phyloP scores from a whole-genome alignment of 2,329 filamentous ascomycete genomes.

The Nakataea oryzae region DNA sequence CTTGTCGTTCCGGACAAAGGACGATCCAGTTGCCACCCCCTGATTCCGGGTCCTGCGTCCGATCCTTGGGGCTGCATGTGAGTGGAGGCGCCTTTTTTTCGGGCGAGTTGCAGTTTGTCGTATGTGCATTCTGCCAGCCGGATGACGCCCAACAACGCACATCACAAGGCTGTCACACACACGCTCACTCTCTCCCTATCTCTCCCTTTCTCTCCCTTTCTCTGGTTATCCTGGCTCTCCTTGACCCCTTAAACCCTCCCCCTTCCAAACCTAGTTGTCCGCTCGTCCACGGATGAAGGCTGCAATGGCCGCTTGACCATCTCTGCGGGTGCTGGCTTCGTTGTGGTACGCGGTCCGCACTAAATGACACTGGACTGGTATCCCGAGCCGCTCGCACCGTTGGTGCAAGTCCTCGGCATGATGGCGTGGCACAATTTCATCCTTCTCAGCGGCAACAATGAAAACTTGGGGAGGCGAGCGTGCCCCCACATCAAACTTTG shows the following conservation, averaged over 20 bases:
- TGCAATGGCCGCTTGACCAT: conserved; percentile 32
- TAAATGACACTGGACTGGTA: conserved; percentile 32
- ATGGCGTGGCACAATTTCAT: conserved; percentile 45
- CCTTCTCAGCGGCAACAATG: conserved; percentile 45
- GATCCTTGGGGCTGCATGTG: neutral
- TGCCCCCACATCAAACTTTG: conserved; percentile 8
- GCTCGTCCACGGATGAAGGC: conserved; percentile 22
- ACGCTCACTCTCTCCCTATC: neutral
- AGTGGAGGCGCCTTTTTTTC: neutral
- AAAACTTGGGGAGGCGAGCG: conserved; percentile 26
- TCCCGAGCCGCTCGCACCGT: conserved; percentile 34
- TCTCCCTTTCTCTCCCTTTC: neutral
- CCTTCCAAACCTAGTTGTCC: neutral
- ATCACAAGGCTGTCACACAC: neutral
- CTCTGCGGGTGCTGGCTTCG: conserved; percentile 36
- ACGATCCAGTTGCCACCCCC: neutral
- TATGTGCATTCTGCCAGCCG: neutral
- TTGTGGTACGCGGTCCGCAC: conserved; percentile 45
- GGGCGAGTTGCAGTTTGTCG: neutral
- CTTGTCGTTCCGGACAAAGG: neutral
- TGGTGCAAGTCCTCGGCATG: conserved; percentile 35
- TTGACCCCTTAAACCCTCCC: too few relatives aligned
- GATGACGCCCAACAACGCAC: neutral
- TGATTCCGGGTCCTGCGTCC: neutral
- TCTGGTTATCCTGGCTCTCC: neutral